phyloP scores from a whole-genome alignment of 2,329 filamentous ascomycete species.

The Diaporthe citri region DNA sequence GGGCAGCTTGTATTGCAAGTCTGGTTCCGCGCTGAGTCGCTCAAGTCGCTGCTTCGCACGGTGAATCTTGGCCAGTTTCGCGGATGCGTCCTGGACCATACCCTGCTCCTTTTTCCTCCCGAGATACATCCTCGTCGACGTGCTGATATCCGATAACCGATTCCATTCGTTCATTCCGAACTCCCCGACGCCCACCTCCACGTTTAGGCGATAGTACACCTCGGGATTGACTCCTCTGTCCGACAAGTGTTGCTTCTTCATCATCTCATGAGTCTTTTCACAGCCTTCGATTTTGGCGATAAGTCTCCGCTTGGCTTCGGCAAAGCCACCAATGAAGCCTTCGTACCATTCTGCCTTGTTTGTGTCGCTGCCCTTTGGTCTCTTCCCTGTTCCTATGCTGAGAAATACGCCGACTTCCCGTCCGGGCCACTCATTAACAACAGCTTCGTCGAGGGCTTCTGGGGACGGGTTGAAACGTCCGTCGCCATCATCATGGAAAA shows the following conservation, averaged over 20 bases:
- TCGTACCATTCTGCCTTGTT: slow-evolving; percentile 91
- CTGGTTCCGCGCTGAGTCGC: slow-evolving; percentile 57
- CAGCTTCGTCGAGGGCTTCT: slow-evolving; percentile 88
- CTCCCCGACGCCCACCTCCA: slow-evolving; percentile 94
- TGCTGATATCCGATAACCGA: slow-evolving; percentile 93
- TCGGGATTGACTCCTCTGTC: slow-evolving; percentile 86
- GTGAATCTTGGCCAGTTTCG: slow-evolving; percentile 86
- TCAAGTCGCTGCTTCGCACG: slow-evolving; percentile 79
- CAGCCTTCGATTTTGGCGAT: slow-evolving; percentile 96
- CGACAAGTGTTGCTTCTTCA: slow-evolving; percentile 82
- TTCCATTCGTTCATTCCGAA: slow-evolving; percentile 99
- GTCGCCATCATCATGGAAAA: slow-evolving; percentile 92
- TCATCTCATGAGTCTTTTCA: slow-evolving; percentile 88
- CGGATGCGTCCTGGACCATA: slow-evolving; percentile 81
- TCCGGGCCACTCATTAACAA: slow-evolving; percentile 94
- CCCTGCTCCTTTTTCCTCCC: slow-evolving; percentile 78
- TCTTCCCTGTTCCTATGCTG: slow-evolving; percentile 93
- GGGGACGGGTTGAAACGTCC: slow-evolving; percentile 94
- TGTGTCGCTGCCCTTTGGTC: slow-evolving; percentile 74
- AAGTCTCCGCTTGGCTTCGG: slow-evolving; percentile 86
- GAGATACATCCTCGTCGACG: slow-evolving; percentile 88
- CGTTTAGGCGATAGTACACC: slow-evolving; percentile 96
- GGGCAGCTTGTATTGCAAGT: slow-evolving; percentile 57
- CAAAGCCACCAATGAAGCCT: slow-evolving; percentile 91
- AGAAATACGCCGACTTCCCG: slow-evolving; percentile 92